Conservation (phyloP, 2,329 filamentous ascomycete genomes). For the Claviceps cyperi region DNA sequence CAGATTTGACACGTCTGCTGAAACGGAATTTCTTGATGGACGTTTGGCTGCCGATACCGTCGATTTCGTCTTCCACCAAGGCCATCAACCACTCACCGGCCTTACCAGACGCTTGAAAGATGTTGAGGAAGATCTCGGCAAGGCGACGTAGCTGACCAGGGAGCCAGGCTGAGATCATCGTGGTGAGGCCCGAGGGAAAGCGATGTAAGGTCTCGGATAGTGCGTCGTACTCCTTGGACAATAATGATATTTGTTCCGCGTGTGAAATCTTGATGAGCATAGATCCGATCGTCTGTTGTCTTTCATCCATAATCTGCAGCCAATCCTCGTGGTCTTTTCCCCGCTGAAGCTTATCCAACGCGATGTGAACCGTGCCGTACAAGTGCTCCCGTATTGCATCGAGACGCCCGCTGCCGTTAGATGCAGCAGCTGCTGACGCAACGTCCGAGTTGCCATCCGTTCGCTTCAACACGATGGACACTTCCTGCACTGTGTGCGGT, state of each 20-base stretch:
- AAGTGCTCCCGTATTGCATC: slow-evolving; percentile 28
- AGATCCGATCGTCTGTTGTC: slow-evolving; percentile 63
- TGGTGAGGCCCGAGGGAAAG: slow-evolving; percentile 70
- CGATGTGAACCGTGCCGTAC: slow-evolving; percentile 66
- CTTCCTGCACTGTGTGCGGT: slow-evolving; percentile 50
- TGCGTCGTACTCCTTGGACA: slow-evolving; percentile 70
- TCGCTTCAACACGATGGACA: slow-evolving; percentile 60
- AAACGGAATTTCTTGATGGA: slow-evolving; percentile 61
- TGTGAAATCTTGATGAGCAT: slow-evolving; percentile 72
- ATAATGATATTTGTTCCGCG: slow-evolving; percentile 80
- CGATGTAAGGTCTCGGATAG: slow-evolving; percentile 73
- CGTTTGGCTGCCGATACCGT: slow-evolving; percentile 73
- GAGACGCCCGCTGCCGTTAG: not conserved
- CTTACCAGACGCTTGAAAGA: slow-evolving; percentile 82
- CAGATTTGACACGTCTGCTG: slow-evolving; percentile 54
- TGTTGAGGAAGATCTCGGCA: slow-evolving; percentile 78
- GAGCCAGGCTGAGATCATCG: slow-evolving; percentile 68
- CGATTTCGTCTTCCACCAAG: slow-evolving; percentile 91
- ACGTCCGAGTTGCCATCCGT: slow-evolving; percentile 36
- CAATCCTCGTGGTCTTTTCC: slow-evolving; percentile 75
- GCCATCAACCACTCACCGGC: slow-evolving; percentile 84
- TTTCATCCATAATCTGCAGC: slow-evolving; percentile 68
- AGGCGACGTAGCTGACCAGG: slow-evolving; percentile 65
- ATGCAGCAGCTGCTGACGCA: slow-evolving; percentile 18
- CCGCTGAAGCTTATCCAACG: slow-evolving; percentile 62